phyloP scores from a whole-genome alignment of 2,329 filamentous ascomycete species.

The Delphinella strobiligena region DNA sequence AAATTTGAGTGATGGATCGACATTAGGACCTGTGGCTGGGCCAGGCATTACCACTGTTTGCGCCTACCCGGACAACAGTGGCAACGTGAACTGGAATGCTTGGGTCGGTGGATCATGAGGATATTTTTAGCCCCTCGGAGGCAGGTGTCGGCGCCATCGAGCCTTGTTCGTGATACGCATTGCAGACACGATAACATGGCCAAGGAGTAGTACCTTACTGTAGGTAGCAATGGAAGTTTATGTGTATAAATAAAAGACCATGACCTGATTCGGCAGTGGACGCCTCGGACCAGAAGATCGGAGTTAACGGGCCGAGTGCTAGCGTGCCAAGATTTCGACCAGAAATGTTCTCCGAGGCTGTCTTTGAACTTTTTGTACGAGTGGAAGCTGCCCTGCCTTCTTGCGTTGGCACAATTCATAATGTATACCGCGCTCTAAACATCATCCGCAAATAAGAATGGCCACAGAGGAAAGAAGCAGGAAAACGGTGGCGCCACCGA shows the following conservation, averaged over 20 bases:
- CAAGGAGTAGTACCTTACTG: too few species aligned
- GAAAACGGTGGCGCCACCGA: not conserved
- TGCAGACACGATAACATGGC: too few species aligned
- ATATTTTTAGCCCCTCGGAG: too few species aligned
- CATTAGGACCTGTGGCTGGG: slow-evolving; percentile 20
- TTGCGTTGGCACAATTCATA: not conserved
- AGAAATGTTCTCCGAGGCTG: not conserved
- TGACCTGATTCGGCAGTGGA: too few species aligned
- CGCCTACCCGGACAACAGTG: too few species aligned
- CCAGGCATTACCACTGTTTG: slow-evolving; percentile 23
- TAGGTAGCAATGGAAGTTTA: too few species aligned
- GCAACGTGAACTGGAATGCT: slow-evolving; percentile 15
- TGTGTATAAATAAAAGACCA: too few species aligned
- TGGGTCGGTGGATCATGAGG: slow-evolving; percentile 10
- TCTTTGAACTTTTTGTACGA: not conserved
- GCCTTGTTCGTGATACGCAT: too few species aligned
- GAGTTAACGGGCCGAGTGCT: not conserved
- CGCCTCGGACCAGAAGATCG: not conserved
- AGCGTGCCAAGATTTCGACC: not conserved
- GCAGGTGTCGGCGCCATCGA: too few species aligned
- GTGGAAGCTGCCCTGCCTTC: too few species aligned
- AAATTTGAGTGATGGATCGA: slow-evolving; percentile 19
- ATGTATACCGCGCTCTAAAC: not conserved
- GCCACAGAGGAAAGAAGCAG: not conserved
- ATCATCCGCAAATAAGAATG: not conserved